Base-by-base conservation (phyloP, 805 yeast genomes). In the Metschnikowia rubicola region DNA sequence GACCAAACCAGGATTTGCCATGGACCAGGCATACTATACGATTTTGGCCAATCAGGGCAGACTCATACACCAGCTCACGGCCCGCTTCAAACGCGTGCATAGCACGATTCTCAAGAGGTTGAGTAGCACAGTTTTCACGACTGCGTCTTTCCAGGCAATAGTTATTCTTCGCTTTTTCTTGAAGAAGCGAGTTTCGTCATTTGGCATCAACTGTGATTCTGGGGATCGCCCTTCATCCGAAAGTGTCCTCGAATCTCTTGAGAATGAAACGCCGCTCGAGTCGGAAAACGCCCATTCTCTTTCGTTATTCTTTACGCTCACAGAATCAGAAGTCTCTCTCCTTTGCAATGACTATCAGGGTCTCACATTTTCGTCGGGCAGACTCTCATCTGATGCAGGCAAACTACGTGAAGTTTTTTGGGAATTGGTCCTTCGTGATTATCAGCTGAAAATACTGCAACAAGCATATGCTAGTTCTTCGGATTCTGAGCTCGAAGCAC, bases 31-130 rank as follows among this genome's bases (percentile, higher is more conserved):
- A 30, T 39, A 49, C 19, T 46, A 43, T 15, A 47, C 51, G 26
- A 44, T 62, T 9, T 54, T 68, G 30, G 63, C 64, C 37, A 65
- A 67, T 37, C 76, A 71, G 50, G 54, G 66, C 6, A 58, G 57
- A 33, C 53, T 70, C 36, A 65, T 65, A 48, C 65, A 65, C 47
- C 59, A 61, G 46, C 45, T 69, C n/a, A 47, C 60, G 11, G 44
- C 43, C 41, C 63, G 62, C 39, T 51, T 60, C 39, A 48, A 44
- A 28, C 41, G 54, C 17, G 36, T 53, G 10, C 44, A 44, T 13
- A 52, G 51, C 28, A 41, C 53, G 7, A 56, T 51, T n/a, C 36
- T 41, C 35, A 46, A 47, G 33, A 28, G 45, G 12, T 19, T 53
- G 35, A 28, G 43, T 12, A 39, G 48, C n/a, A 8, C 41, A 5